Evolutionary conservation across 2,329 filamentous ascomycete species (phyloP).

Genomic region (Cucurbitaria berberidis): DNA sequence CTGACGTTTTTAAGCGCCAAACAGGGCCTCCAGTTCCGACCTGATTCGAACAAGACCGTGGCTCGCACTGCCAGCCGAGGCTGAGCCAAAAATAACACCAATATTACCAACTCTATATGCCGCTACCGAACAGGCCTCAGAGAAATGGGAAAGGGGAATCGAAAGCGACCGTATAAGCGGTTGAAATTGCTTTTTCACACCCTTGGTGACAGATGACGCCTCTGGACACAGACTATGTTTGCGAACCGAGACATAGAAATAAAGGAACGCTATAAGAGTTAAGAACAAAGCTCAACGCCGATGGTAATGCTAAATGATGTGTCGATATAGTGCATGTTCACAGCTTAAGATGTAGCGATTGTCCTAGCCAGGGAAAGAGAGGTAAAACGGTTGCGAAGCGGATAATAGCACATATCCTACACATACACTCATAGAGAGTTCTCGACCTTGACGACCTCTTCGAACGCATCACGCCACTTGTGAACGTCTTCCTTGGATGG

Average conservation of each 20-base stretch:
- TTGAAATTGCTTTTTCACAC: conserved; percentile 23
- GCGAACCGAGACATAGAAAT: conserved; percentile 6
- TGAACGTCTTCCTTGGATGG: conserved; percentile 53
- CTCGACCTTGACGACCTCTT: conserved; percentile 54
- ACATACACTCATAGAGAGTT: conserved; percentile 36
- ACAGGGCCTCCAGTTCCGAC: no score
- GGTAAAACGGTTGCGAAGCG: not conserved
- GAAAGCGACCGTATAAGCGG: conserved; percentile 3
- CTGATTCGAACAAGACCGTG: no score
- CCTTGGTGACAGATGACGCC: conserved; percentile 20
- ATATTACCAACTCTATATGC: no score
- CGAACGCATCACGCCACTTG: conserved; percentile 52
- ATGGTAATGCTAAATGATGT: conserved; percentile 26
- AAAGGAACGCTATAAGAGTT: conserved; percentile 28
- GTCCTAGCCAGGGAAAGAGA: not conserved
- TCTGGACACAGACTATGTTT: conserved; percentile 3
- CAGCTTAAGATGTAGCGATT: conserved; percentile 4
- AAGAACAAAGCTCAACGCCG: conserved; percentile 39
- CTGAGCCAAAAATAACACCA: no score
- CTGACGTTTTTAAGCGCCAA: no score
- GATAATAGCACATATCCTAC: not conserved
- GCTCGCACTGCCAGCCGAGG: no score
- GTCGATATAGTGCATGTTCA: conserved; percentile 10
- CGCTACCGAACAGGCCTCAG: no score
- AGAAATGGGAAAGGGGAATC: not conserved